A percentile compares a stretch with the other conserved stretches of the same genome.
Evolutionary conservation across 805 yeast genomes (phyloP).

Genomic region (Zygoascus flipseniorum): DNA sequence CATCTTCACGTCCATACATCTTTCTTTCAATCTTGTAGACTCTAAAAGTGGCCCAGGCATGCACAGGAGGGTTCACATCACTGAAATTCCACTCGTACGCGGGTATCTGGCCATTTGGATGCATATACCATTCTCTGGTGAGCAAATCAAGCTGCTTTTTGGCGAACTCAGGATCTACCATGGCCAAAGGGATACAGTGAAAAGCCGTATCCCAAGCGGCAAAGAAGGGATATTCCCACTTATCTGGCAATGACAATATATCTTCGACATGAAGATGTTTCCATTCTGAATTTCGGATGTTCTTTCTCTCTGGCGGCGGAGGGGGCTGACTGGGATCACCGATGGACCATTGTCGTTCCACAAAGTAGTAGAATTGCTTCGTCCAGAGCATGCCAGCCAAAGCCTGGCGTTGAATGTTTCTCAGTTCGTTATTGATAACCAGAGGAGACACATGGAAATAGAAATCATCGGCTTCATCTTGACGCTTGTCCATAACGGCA

Average conservation of each 20-base stretch:
- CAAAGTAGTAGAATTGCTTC: constrained; percentile 81
- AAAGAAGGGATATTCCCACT: constrained; percentile 93
- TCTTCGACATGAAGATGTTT: constrained; percentile 81
- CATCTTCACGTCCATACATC: constrained; percentile 72
- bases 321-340: constrained; percentile 75
- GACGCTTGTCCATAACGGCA: constrained; percentile 55
- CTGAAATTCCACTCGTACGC: constrained; percentile 95
- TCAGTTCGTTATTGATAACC: constrained; percentile 70
- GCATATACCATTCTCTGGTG: constrained; percentile 95
- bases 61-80: constrained; percentile 96
- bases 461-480: constrained; percentile 86
- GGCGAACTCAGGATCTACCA: constrained; percentile 89
- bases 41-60: constrained; percentile 90
- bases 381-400: constrained; percentile 93
- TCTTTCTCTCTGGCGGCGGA: constrained; percentile 65
- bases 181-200: constrained; percentile 87
- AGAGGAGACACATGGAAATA: constrained; percentile 83
- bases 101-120: constrained; percentile 95
- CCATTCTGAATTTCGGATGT: constrained; percentile 87
- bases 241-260: constrained; percentile 82
- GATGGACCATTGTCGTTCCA: constrained; percentile 75
- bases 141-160: constrained; percentile 77
- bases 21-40: constrained; percentile 81
- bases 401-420: constrained; percentile 86
- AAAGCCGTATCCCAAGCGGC: constrained; percentile 97